Conservation (phyloP, 257 asterid species). For the Forsythia suspensa region DNA sequence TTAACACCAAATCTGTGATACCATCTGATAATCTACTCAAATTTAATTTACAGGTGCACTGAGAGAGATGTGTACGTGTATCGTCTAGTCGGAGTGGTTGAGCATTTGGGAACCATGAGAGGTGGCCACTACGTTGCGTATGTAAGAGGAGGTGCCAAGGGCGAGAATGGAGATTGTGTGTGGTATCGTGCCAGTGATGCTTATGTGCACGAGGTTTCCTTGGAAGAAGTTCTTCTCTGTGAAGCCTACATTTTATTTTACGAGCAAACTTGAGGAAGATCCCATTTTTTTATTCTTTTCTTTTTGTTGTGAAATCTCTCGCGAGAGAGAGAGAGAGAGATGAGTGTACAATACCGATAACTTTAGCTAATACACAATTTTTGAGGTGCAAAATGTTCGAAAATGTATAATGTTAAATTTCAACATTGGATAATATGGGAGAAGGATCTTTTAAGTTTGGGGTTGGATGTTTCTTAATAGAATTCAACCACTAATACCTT, state of each 20-base stretch:
- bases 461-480: neutral
- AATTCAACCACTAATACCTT: neutral
- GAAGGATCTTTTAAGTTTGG: neutral
- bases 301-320: conserved; percentile 32
- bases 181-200: conserved; percentile 88
- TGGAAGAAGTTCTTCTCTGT: conserved; percentile 62
- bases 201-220: conserved; percentile 56
- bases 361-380: conserved; percentile 37
- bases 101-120: conserved; percentile 84
- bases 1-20: neutral
- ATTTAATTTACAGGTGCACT: conserved; percentile 36
- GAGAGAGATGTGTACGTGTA: conserved; percentile 40
- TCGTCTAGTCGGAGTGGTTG: conserved; percentile 76
- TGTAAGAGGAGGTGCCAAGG: conserved; percentile 53
- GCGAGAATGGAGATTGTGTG: conserved; percentile 27
- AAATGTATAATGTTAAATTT: conserved; percentile 10
- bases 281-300: conserved; percentile 15
- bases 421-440: neutral
- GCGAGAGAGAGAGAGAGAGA: conserved; percentile 28
- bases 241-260: conserved; percentile 90
- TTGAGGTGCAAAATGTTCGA: conserved; percentile 30
- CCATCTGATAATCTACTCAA: neutral
- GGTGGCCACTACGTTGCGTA: conserved; percentile 88
- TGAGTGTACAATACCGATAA: conserved; percentile 20
- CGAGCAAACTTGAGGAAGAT: conserved; percentile 51